Evolutionary conservation across 2,329 filamentous ascomycete species (phyloP), one percentile per base, ranked within the genome.

Genomic region (Claviceps monticola): DNA sequence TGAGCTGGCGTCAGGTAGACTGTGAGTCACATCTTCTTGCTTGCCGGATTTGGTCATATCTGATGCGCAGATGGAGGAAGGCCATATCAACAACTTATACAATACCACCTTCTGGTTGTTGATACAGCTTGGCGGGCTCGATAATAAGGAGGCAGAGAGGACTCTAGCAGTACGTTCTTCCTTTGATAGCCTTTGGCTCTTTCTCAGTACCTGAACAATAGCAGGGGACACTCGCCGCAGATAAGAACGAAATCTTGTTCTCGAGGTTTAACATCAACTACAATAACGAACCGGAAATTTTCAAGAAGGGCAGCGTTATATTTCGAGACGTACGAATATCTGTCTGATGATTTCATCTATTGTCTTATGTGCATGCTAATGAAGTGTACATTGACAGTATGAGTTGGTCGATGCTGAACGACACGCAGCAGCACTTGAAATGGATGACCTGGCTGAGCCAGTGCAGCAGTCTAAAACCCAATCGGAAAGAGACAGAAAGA

Each of bases 21-120:
- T 97, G 93, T 93, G 65, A 66, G 83, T 50, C 23, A 21, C 16
- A 7, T 14, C 23, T 5, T 16, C 4, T 4, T 14, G 13, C 2
- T 34, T 5, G 29, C 16, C 7, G 1, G 21, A 51, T 19, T 23
- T 6, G 13, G 17, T n/a, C 17, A 36, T 42, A 17, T 59, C 62
- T 55, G 65, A 34, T 58, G 62, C 54, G 65, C 38, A 3, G 11
- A 23, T 0, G 9, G 9, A 54, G 91, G 6, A n/a, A 54, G 87
- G 87, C 58, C 93, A 98, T 65, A 95, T 98, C 60, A 98, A 98
- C 67, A 98, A 98, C 62, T 78, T 98, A 4, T 98, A 96, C 68
- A 98, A 98, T 65, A 98, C 93, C 0, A 88, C 88, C 0, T 97
- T 97, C 66, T 98, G 93, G 93, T 75, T 84, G 1, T 73, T 98